Percentiles rank a stretch among this genome's conserved stretches.
Evolutionary conservation across 2,329 filamentous ascomycete genomes (phyloP).

Genomic region (Arthroderma sp.): DNA sequence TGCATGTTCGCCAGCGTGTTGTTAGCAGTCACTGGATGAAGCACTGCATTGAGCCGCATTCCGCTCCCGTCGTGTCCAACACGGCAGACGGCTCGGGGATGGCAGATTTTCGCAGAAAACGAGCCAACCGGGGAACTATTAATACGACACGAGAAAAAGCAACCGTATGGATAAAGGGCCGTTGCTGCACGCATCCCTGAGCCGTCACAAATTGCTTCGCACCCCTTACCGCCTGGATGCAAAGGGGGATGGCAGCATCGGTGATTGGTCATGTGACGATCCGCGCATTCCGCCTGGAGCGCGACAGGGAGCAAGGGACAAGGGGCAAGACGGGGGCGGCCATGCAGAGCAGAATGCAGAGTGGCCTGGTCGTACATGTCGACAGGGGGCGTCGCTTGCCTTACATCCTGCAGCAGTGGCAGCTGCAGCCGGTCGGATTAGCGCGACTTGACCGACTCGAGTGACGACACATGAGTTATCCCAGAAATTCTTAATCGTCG

Average conservation of each 20-base stretch:
- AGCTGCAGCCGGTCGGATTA: not conserved
- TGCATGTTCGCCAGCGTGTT: not conserved
- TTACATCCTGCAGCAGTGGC: not conserved
- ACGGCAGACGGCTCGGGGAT: not conserved
- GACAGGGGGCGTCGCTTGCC: constrained; percentile 1
- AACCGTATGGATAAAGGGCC: not conserved
- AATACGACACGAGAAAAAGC: not conserved
- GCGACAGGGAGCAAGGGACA: not conserved
- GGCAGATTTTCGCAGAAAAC: not conserved
- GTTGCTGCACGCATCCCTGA: not conserved
- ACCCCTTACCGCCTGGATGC: not conserved
- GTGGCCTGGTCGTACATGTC: not conserved
- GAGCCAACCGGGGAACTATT: not conserved
- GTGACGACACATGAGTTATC: not conserved
- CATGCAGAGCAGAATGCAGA: not conserved
- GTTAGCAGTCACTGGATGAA: not conserved
- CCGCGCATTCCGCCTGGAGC: not conserved
- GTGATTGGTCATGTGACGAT: constrained; percentile 2
- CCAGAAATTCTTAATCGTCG: not conserved
- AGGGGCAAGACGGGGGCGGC: not conserved
- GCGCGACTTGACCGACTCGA: constrained; percentile 4
- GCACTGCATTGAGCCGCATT: not conserved
- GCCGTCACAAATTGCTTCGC: not conserved
- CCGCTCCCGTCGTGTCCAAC: not conserved
- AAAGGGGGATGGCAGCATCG: not conserved